Percentiles rank a stretch among this genome's conserved stretches.
Conservation (phyloP, 1,284 basidiomycete genomes). For the Blastosporella zonata region DNA sequence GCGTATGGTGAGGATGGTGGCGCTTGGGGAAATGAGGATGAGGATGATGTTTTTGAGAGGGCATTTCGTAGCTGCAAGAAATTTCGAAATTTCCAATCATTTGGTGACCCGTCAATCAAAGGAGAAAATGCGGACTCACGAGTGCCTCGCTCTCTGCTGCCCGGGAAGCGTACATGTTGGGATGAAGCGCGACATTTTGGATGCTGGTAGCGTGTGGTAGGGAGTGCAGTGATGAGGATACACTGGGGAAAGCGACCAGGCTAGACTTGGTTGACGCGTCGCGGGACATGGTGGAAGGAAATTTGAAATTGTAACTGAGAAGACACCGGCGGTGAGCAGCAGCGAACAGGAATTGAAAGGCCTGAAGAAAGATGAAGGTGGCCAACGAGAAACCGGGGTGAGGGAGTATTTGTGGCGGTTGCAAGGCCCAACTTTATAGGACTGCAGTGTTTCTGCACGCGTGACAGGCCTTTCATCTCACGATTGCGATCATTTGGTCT, state of each 20-base stretch:
- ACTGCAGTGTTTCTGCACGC: constrained; percentile 13
- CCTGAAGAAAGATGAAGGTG: constrained; percentile 1
- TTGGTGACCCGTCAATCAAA: background rate
- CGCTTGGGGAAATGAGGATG: constrained; percentile 33
- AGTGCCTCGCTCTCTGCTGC: constrained; percentile 72
- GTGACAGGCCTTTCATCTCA: constrained; percentile 23
- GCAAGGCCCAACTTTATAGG: constrained; percentile 21
- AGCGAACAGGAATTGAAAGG: constrained; percentile 3
- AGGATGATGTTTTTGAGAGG: constrained; percentile 43
- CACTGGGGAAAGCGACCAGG: constrained; percentile 66
- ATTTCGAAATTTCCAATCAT: constrained; percentile 7
- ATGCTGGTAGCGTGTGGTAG: constrained; percentile 70
- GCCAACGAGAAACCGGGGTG: constrained; percentile 13
- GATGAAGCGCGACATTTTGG: constrained; percentile 60
- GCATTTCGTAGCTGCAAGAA: constrained; percentile 45
- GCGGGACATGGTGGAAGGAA: constrained; percentile 18
- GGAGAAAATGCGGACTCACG: constrained; percentile 35
- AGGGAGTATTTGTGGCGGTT: constrained; percentile 14
- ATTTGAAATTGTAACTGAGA: constrained; percentile 6
- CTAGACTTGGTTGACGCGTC: constrained; percentile 29
- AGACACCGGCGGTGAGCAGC: background rate
- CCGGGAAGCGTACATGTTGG: constrained; percentile 62
- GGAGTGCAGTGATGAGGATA: constrained; percentile 61
- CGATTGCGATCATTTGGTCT: constrained; percentile 21
- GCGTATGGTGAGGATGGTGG: constrained; percentile 32